Evolutionary conservation across 306 rosid species (phyloP).

Genomic region (Purshia tridentata): DNA sequence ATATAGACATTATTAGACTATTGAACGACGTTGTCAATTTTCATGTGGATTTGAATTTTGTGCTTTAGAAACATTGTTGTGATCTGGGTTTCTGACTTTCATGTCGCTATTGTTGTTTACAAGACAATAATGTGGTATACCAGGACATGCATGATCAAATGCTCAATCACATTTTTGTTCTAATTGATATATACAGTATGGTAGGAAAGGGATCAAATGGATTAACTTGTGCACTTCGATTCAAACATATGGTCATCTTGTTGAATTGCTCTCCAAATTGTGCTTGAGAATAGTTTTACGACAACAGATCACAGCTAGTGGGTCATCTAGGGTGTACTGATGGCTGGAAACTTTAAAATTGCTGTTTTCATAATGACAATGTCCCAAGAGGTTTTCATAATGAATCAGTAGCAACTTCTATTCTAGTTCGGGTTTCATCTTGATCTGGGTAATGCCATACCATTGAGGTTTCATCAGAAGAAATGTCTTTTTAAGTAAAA

Average conservation of each 20-base stretch:
- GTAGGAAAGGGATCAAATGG: constrained; percentile 1
- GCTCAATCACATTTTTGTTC: background rate
- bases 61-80: constrained; percentile 20
- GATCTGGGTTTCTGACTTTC: constrained; percentile 26
- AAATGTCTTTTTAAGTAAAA: background rate
- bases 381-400: background rate
- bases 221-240: constrained; percentile 7
- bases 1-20: constrained; percentile 8
- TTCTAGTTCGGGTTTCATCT: constrained; percentile 18
- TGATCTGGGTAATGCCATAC: background rate
- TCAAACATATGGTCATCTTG: constrained; percentile 3
- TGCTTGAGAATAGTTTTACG: constrained; percentile 2
- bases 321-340: background rate
- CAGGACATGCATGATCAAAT: constrained; percentile 12
- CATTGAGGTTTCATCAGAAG: background rate
- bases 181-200: background rate
- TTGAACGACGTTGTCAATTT: constrained; percentile 5
- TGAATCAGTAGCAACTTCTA: background rate
- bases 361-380: background rate
- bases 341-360: background rate
- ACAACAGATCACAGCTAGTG: background rate
- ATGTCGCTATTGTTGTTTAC: constrained; percentile 7
- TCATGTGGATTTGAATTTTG: constrained; percentile 11
- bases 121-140: background rate
- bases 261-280: constrained; percentile 2